Percentiles rank a stretch among this genome's conserved stretches.
phyloP scores from a whole-genome alignment of 495 filamentous ascomycete genomes.

The Cairneyella variabilis region DNA sequence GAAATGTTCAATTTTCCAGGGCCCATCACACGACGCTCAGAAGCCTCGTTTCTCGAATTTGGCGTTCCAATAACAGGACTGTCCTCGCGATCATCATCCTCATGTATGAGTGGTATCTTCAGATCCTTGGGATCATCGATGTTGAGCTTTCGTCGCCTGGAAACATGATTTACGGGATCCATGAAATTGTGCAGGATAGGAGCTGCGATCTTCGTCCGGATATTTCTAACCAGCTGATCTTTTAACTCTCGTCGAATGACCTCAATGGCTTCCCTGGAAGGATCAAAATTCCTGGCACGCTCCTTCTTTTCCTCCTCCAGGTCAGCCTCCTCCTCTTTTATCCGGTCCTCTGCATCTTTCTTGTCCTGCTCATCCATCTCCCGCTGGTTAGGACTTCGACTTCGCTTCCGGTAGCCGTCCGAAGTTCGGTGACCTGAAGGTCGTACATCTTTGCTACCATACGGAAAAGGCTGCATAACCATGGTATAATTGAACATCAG shows the following conservation, averaged over 20 bases:
- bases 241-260: conserved; percentile 75
- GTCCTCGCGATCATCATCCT: conserved; percentile 40
- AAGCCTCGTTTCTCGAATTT: conserved; percentile 58
- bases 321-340: conserved; percentile 69
- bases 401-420: conserved; percentile 11
- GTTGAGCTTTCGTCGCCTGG: conserved; percentile 67
- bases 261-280: conserved; percentile 74
- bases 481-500: conserved; percentile 88
- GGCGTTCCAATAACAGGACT: conserved; percentile 62
- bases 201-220: conserved; percentile 77
- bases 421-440: conserved; percentile 24
- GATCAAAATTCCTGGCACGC: conserved; percentile 78
- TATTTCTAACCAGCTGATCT: conserved; percentile 78
- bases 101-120: conserved; percentile 33
- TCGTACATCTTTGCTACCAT: conserved; percentile 45
- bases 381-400: conserved; percentile 28
- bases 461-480: conserved; percentile 78
- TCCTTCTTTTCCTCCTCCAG: conserved; percentile 83
- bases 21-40: conserved; percentile 35
- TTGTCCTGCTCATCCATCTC: conserved; percentile 49
- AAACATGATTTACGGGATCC: conserved; percentile 71
- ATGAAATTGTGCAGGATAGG: conserved; percentile 80
- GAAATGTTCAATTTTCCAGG: conserved; percentile 56
- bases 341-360: conserved; percentile 50
- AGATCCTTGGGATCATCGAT: conserved; percentile 64